phyloP scores from a whole-genome alignment of 2,329 filamentous ascomycete genomes.

The Pseudocercospora crystallina region DNA sequence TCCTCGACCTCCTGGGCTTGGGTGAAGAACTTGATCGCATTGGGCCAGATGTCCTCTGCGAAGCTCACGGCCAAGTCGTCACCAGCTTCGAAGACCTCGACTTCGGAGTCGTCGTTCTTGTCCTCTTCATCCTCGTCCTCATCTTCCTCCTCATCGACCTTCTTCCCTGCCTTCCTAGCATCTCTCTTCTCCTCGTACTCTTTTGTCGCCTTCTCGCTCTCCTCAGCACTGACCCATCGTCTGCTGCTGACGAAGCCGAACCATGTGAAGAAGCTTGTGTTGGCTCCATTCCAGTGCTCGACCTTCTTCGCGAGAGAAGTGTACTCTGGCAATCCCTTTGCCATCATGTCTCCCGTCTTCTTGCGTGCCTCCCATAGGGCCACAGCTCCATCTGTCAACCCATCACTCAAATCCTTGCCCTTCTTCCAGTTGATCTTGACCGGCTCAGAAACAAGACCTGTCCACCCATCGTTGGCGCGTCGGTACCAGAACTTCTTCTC shows the following conservation, averaged over 20 bases:
- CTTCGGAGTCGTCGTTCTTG: constrained; percentile 63
- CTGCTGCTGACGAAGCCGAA: constrained; percentile 72
- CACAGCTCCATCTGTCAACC: constrained; percentile 71
- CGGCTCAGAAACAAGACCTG: constrained; percentile 81
- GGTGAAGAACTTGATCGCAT: constrained; percentile 86
- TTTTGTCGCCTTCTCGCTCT: constrained; percentile 63
- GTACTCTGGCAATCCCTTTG: constrained; percentile 55
- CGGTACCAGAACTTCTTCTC: constrained; percentile 94
- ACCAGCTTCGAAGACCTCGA: constrained; percentile 85
- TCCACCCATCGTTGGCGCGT: constrained; percentile 65
- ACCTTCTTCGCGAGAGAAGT: constrained; percentile 56
- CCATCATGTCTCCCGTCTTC: constrained; percentile 43
- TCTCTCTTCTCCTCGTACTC: constrained; percentile 60
- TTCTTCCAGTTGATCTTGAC: constrained; percentile 79
- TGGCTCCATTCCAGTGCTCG: constrained; percentile 40
- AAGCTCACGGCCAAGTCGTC: constrained; percentile 79
- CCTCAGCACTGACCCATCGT: constrained; percentile 68
- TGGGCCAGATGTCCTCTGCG: constrained; percentile 84
- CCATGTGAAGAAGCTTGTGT: constrained; percentile 81
- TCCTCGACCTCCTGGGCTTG: constrained; percentile 68
- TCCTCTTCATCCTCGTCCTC: constrained; percentile 58
- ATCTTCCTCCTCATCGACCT: constrained; percentile 35
- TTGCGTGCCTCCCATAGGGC: constrained; percentile 67
- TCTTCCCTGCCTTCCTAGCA: constrained; percentile 41
- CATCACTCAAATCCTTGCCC: constrained; percentile 78